Conservation (phyloP, 805 yeast species). For the Jamesozyma rosinii region DNA sequence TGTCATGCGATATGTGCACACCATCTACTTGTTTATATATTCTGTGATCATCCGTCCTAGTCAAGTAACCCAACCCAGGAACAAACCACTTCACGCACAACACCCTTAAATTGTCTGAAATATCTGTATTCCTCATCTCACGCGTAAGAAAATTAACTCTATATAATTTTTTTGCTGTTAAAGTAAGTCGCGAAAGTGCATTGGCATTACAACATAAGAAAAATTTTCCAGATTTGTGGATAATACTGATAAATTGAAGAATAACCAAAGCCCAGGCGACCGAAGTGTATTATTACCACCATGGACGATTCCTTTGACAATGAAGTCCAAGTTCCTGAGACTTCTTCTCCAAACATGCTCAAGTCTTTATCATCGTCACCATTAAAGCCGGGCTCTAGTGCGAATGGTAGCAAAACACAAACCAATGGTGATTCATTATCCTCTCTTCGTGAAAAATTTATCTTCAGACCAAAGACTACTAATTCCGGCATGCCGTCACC, state of each 20-base stretch:
- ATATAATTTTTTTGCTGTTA: too few relatives aligned
- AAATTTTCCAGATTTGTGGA: background rate
- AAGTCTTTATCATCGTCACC: constrained; percentile 25
- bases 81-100: too few relatives aligned
- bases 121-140: too few relatives aligned
- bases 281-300: background rate
- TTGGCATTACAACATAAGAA: too few relatives aligned
- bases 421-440: constrained; percentile 1
- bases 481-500: background rate
- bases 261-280: too few relatives aligned
- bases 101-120: too few relatives aligned
- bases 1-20: too few relatives aligned
- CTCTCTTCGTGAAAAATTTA: constrained; percentile 35
- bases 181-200: too few relatives aligned
- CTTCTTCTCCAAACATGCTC: constrained; percentile 33
- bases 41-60: too few relatives aligned
- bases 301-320: constrained; percentile 7
- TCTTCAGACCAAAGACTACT: constrained; percentile 29
- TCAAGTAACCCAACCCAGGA: too few relatives aligned
- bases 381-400: constrained; percentile 9
- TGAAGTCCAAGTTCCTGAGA: constrained; percentile 43
- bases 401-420: background rate
- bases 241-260: background rate
- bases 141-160: too few relatives aligned
- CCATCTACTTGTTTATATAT: too few relatives aligned